Percentiles rank a stretch among this genome's conserved stretches.
These are phyloP conservation scores for Talaromyces funiculosus DNA, from an alignment of 2,329 filamentous ascomycete genomes.

Conservation along the genomic window DNA sequence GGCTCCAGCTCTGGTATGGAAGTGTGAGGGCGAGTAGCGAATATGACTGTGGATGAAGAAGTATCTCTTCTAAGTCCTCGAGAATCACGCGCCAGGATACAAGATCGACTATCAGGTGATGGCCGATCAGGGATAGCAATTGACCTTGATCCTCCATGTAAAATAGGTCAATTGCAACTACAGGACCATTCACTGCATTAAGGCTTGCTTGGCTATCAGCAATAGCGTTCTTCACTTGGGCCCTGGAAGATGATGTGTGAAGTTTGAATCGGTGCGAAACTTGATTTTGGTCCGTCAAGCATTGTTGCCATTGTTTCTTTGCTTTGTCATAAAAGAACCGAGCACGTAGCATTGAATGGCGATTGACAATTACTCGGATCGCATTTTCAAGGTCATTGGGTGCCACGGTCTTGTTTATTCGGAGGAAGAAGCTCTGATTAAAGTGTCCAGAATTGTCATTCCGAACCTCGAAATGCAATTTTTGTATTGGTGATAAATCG, in stretches of 20 bases:
- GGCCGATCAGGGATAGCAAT: constrained; percentile 32
- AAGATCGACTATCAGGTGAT: constrained; percentile 36
- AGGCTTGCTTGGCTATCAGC: constrained; percentile 29
- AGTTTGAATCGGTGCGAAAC: constrained; percentile 25
- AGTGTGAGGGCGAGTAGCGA: constrained; percentile 22
- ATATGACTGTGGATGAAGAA: constrained; percentile 25
- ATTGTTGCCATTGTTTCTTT: constrained; percentile 21
- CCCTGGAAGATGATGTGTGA: constrained; percentile 18
- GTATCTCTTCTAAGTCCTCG: constrained; percentile 34
- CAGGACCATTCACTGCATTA: constrained; percentile 32
- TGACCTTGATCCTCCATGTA: constrained; percentile 26
- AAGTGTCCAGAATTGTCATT: constrained; percentile 32
- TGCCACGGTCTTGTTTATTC: constrained; percentile 24
- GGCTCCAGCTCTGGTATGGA: constrained; percentile 35
- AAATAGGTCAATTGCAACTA: constrained; percentile 41
- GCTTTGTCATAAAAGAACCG: constrained; percentile 23
- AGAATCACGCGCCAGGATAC: constrained; percentile 38
- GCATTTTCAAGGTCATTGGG: constrained; percentile 22
- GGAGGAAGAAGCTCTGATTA: constrained; percentile 35
- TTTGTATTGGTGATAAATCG: constrained; percentile 33
- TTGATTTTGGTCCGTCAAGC: constrained; percentile 25
- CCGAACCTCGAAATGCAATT: constrained; percentile 32
- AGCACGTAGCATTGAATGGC: constrained; percentile 36
- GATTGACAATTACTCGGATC: constrained; percentile 27
- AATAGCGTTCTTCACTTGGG: constrained; percentile 22